Conservation (phyloP, 202 grass and related monocot genomes). For the Panicum hallii region DNA sequence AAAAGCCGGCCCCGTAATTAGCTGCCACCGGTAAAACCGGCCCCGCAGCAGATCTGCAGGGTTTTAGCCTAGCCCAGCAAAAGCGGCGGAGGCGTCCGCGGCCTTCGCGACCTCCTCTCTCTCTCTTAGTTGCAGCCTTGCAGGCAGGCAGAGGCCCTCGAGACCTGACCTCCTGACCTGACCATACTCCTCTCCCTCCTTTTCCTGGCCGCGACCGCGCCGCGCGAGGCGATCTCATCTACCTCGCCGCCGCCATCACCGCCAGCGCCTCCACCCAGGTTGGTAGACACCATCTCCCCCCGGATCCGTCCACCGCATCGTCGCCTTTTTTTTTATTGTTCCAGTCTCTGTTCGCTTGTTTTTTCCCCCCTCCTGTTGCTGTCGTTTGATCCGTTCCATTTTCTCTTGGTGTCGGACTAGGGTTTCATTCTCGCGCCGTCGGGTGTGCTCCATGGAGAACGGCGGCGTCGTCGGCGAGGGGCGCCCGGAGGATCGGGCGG, state of each 20-base stretch:
- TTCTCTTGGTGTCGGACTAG: slow-evolving; percentile 1
- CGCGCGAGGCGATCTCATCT: slow-evolving; percentile 13
- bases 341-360: not conserved
- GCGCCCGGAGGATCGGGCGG: slow-evolving; percentile 13
- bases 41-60: slow-evolving; percentile 5
- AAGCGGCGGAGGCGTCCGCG: not conserved
- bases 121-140: not conserved
- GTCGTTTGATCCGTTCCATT: slow-evolving; percentile 38
- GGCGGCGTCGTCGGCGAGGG: not conserved
- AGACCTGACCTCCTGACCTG: not conserved
- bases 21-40: not conserved
- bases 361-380: not conserved
- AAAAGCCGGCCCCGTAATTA: not conserved
- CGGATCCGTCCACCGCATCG: not conserved
- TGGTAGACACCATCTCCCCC: not conserved
- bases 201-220: slow-evolving; percentile 6
- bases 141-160: not conserved
- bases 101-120: not conserved
- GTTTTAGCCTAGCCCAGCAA: slow-evolving; percentile 27
- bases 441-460: slow-evolving; percentile 25
- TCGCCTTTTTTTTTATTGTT: not conserved
- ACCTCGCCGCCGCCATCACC: not conserved
- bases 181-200: slow-evolving; percentile 20
- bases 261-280: not conserved
- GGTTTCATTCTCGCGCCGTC: slow-evolving; percentile 13